These are phyloP conservation scores for Stephania japonica DNA, from an alignment of 164 flowering plant genomes.

Conservation along the genomic window DNA sequence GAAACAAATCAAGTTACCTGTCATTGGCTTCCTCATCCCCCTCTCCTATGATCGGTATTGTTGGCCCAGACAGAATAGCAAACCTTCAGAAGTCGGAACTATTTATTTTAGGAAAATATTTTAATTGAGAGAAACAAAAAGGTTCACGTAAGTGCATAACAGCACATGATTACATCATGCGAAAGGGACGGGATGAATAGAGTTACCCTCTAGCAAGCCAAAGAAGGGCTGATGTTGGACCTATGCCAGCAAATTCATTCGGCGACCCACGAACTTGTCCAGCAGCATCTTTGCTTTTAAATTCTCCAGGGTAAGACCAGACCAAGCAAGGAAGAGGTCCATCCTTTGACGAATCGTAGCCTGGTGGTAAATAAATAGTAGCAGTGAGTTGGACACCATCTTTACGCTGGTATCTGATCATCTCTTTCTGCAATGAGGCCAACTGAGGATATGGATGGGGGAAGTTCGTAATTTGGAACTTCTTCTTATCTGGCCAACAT, in stretches of 20 bases:
- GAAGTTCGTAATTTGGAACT: constrained; percentile 67
- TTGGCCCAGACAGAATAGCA: constrained; percentile 94
- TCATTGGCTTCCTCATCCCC: constrained; percentile 97
- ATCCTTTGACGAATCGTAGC: constrained; percentile 77
- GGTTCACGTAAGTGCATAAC: not conserved
- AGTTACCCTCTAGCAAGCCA: constrained; percentile 89
- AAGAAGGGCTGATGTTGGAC: constrained; percentile 91
- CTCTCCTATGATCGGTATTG: constrained; percentile 97
- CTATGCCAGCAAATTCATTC: constrained; percentile 95
- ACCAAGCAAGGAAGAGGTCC: constrained; percentile 94
- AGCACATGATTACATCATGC: not conserved
- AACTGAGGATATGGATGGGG: constrained; percentile 98
- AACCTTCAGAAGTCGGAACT: constrained; percentile 45
- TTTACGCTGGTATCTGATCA: constrained; percentile 87
- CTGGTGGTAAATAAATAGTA: constrained; percentile 89
- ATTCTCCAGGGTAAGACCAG: constrained; percentile 99
- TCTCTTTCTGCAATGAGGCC: constrained; percentile 82
- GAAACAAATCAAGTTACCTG: constrained; percentile 36
- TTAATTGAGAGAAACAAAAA: not conserved
- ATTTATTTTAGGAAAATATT: constrained; percentile 4
- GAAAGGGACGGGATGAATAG: constrained; percentile 3
- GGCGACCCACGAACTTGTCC: constrained; percentile 99
- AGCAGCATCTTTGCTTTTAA: constrained; percentile 97
- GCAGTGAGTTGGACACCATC: constrained; percentile 98
- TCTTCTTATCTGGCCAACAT: constrained; percentile 72